Evolutionary conservation across 2,329 filamentous ascomycete genomes (phyloP).

Genomic region (Myriosclerotinia scirpicola): DNA sequence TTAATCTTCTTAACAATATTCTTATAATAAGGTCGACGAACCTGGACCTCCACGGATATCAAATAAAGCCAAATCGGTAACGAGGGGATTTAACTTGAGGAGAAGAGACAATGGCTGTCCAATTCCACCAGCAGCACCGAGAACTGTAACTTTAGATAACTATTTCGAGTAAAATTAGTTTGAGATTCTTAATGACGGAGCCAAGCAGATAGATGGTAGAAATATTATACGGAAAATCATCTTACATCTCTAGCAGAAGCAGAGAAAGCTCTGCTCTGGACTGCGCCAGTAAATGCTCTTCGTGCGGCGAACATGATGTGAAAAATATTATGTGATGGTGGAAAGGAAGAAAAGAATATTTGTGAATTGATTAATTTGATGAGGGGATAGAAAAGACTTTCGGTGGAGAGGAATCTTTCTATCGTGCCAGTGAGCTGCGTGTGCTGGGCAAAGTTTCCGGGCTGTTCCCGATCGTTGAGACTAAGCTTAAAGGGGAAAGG

Average conservation of each 20-base stretch:
- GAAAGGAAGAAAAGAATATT: constrained; percentile 23
- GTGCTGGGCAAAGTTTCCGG: constrained; percentile 13
- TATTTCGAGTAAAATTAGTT: constrained; percentile 45
- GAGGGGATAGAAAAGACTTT: constrained; percentile 16
- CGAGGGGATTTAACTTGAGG: constrained; percentile 82
- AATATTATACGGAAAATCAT: constrained; percentile 22
- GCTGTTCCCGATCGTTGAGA: constrained; percentile 2
- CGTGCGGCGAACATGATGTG: constrained; percentile 70
- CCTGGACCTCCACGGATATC: constrained; percentile 62
- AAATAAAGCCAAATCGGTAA: constrained; percentile 94
- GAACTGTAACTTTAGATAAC: constrained; percentile 96
- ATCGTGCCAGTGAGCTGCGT: neutral
- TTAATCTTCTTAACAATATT: neutral
- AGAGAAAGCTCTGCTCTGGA: constrained; percentile 80
- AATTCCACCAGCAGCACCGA: constrained; percentile 96
- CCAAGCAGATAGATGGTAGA: constrained; percentile 26
- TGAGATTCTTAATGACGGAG: constrained; percentile 18
- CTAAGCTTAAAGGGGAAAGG: constrained; percentile 2
- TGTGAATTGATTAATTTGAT: constrained; percentile 26
- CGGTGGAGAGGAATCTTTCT: constrained; percentile 18
- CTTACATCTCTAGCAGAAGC: constrained; percentile 74
- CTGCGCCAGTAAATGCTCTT: constrained; percentile 52
- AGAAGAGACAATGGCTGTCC: constrained; percentile 96
- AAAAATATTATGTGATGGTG: constrained; percentile 19
- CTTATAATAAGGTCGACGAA: constrained; percentile 2